Evolutionary conservation across 208 protist genomes (phyloP), one percentile per base, ranked within the genome.

Genomic region (Crithidia bombi): DNA sequence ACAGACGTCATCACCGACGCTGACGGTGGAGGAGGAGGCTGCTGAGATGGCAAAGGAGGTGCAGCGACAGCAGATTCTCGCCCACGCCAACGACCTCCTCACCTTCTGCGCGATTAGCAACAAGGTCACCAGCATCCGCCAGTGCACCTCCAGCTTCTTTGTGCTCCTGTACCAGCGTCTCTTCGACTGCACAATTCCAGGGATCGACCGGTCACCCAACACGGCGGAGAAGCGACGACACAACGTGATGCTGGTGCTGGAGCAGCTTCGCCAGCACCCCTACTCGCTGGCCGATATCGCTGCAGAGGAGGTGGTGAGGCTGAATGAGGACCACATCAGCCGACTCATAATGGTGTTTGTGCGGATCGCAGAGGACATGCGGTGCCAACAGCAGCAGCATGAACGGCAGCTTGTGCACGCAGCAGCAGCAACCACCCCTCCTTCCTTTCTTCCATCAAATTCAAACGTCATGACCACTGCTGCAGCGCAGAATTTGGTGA

Each of bases 91-190:
- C 66, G 58, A 63, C 9, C 75, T 95, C 3, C 67, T 91, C 2
- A 61, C 44, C 3, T 90, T 87, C 65, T 92, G 82, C 47, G 79
- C 69, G 17, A 91, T 90, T 63, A 44, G 76, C 26, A 89, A 85
- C 62, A 58, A 51, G 25, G 85, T 96, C 28, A 90, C 77, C 0
- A 87, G 79, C 38, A 78, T 96, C 26, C 83, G 85, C 30, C 86
- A 96, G 64, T 96, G 91, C 74, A 90, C 91, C 25, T 94, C 88
- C 21, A 93, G 87, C 61, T 85, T 96, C 39, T 96, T 96, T 61
- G 91, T 96, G 23, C 38, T 96, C 23, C 78, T 96, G 10, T 96
- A 90, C 55, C 85, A 96, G 65, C 88, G 91, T 1, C 65, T 96
- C 21, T 95, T 91, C 51, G 81, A 86, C 72, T 86, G 81, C 56